Evolutionary conservation across 768 basidiomycete genomes (phyloP).

Genomic region (Boletus rubroflammeus): DNA sequence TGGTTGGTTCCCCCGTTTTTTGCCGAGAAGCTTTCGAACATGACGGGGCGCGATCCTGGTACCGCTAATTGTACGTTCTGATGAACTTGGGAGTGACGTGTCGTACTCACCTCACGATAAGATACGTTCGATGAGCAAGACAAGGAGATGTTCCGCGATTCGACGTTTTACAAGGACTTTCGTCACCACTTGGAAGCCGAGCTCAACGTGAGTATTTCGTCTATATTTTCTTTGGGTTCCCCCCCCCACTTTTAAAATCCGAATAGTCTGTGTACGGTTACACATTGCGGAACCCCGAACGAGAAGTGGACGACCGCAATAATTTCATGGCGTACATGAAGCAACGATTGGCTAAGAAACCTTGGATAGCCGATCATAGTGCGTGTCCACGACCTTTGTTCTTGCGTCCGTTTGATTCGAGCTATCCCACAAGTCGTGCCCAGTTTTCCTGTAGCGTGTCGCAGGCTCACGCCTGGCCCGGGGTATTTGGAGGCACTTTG

Average conservation of each 20-base stretch:
- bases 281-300: conserved; percentile 38
- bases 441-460: conserved; percentile 54
- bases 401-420: background rate
- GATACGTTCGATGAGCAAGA: conserved; percentile 47
- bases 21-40: conserved; percentile 36
- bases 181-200: conserved; percentile 45
- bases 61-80: conserved; percentile 41
- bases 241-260: background rate
- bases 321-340: conserved; percentile 46
- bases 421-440: conserved; percentile 40
- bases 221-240: background rate
- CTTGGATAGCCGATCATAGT: conserved; percentile 54
- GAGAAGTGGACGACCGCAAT: conserved; percentile 29
- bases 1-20: conserved; percentile 52
- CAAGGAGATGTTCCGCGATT: conserved; percentile 46
- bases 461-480: conserved; percentile 64
- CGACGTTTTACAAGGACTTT: conserved; percentile 45
- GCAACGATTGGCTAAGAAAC: conserved; percentile 49
- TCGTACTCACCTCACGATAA: background rate
- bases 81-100: background rate
- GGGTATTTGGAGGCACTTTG: conserved; percentile 66
- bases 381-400: background rate
- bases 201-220: conserved; percentile 35
- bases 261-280: conserved; percentile 33
- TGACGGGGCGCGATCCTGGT: conserved; percentile 35